Percentiles rank a stretch among this genome's conserved stretches.
phyloP scores from a whole-genome alignment of 2,329 filamentous ascomycete species.

The Xylariaceae sp. region DNA sequence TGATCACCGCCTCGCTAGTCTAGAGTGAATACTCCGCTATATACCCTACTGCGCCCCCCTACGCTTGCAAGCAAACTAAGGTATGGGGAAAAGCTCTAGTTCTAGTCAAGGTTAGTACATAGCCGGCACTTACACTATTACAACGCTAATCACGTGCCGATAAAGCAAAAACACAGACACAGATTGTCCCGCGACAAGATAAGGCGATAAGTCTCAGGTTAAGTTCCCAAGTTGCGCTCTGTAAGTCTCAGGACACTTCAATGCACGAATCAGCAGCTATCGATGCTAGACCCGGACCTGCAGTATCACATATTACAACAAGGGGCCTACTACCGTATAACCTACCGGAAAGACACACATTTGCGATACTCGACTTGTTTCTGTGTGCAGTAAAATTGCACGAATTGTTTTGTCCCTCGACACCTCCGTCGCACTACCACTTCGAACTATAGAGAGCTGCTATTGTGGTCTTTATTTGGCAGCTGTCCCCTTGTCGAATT shows the following conservation, averaged over 20 bases:
- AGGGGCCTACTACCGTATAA: too few species aligned
- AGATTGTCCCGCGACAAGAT: background rate
- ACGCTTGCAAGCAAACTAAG: too few species aligned
- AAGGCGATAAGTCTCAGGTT: background rate
- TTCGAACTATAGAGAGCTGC: background rate
- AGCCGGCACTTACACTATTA: too few species aligned
- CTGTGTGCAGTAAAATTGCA: constrained; percentile 2
- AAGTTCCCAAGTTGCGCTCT: constrained; percentile 1
- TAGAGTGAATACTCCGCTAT: too few species aligned
- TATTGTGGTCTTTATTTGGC: background rate
- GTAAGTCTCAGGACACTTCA: background rate
- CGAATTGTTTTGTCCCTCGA: background rate
- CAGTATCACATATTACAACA: background rate
- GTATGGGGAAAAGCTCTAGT: too few species aligned
- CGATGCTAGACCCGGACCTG: background rate
- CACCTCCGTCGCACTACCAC: background rate
- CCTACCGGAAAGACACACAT: too few species aligned
- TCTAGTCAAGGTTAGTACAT: too few species aligned
- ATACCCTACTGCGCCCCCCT: too few species aligned
- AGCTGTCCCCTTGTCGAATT: background rate
- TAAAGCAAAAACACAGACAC: constrained; percentile 14
- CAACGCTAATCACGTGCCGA: constrained; percentile 27
- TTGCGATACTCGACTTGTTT: background rate
- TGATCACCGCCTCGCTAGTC: too few species aligned
- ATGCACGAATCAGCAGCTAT: constrained; percentile 11